Evolutionary conservation across 1,284 basidiomycete species (phyloP).

Genomic region (Laetiporus sulphureus): DNA sequence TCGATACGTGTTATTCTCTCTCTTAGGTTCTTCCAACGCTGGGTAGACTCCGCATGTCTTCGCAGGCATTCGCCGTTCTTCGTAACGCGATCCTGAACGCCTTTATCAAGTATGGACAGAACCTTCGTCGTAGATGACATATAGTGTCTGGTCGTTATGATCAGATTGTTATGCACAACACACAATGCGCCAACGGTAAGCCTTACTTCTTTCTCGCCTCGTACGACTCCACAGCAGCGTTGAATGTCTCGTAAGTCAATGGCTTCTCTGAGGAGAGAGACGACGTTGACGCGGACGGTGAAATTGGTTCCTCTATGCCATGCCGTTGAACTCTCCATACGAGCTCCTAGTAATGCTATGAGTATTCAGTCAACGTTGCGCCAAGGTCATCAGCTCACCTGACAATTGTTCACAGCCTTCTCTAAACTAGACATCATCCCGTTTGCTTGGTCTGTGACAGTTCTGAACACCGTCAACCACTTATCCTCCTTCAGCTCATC

Average conservation of each 20-base stretch:
- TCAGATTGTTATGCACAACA: too few species aligned
- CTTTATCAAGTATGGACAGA: conserved; percentile 89
- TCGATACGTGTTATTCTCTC: conserved; percentile 76
- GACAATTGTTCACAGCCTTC: conserved; percentile 82
- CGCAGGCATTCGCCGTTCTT: conserved; percentile 93
- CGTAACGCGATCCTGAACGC: conserved; percentile 83
- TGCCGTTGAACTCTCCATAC: conserved; percentile 70
- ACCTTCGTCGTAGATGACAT: conserved; percentile 90
- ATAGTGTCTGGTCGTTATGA: conserved; percentile 83
- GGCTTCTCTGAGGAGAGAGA: conserved; percentile 44
- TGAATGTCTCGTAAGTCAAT: conserved; percentile 55
- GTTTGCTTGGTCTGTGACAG: conserved; percentile 87
- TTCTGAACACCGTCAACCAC: conserved; percentile 92
- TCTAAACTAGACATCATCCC: conserved; percentile 96
- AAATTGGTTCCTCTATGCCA: conserved; percentile 40
- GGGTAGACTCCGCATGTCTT: conserved; percentile 78
- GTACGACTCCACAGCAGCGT: conserved; percentile 61
- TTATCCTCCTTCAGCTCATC: conserved; percentile 95
- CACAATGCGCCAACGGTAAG: conserved; percentile 7
- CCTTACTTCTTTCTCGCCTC: conserved; percentile 81
- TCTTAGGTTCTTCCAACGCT: conserved; percentile 73
- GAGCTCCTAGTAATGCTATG: conserved; percentile 52
- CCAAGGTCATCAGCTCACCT: conserved; percentile 35
- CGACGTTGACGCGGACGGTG: conserved; percentile 37
- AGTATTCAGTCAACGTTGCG: not conserved